A percentile compares a stretch with the other conserved stretches of the same genome.
Evolutionary conservation across 352 stramenopile genomes (phyloP).

Genomic region (Phytophthora cactorum): DNA sequence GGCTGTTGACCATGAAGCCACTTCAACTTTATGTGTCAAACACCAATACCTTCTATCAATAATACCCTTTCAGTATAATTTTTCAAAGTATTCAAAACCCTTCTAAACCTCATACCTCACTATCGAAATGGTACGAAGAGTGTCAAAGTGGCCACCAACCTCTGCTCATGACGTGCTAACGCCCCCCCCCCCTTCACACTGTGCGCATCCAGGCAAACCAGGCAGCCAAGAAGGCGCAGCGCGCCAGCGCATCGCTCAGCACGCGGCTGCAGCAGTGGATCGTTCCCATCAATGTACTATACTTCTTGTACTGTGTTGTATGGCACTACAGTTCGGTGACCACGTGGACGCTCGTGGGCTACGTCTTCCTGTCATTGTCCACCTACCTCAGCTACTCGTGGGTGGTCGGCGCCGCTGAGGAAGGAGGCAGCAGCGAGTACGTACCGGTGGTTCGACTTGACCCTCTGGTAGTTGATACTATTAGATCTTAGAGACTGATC

Average conservation of each 20-base stretch:
- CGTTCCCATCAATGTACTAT: conserved; percentile 80
- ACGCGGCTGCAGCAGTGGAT: conserved; percentile 81
- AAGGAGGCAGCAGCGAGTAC: conserved; percentile 84
- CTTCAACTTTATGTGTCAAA: no score
- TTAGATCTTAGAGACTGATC: conserved; percentile 22
- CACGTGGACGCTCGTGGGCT: conserved; percentile 72
- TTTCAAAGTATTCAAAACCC: neutral
- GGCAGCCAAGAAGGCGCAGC: conserved; percentile 85
- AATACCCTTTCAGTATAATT: neutral
- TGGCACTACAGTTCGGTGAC: conserved; percentile 76
- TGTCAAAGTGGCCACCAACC: neutral
- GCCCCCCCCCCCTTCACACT: neutral
- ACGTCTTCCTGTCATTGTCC: conserved; percentile 63
- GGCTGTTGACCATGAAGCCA: no score
- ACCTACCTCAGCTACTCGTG: conserved; percentile 87
- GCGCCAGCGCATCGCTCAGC: conserved; percentile 70
- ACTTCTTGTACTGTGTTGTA: conserved; percentile 78
- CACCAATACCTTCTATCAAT: no score
- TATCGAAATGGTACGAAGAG: conserved; percentile 21
- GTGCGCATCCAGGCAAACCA: conserved; percentile 69
- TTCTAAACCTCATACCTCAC: no score
- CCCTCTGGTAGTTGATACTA: conserved; percentile 25
- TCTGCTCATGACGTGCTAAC: neutral
- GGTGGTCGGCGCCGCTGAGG: conserved; percentile 77
- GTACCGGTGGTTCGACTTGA: neutral